Evolutionary conservation across 1,139 yeast genomes (phyloP).

Genomic region (Geotrichum macrosporum): DNA sequence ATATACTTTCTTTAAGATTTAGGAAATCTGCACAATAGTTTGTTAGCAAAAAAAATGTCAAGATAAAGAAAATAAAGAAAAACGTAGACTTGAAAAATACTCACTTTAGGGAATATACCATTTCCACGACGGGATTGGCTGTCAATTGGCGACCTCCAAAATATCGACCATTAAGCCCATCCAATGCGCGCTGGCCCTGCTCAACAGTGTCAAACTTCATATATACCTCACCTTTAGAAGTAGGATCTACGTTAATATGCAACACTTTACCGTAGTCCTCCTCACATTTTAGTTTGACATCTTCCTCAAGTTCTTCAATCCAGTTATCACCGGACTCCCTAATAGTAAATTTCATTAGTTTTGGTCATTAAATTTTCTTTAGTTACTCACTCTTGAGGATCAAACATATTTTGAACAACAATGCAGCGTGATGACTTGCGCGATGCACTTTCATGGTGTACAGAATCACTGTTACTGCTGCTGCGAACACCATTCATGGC

Average conservation of each 20-base stretch:
- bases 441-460: constrained; percentile 9
- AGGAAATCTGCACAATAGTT: constrained; percentile 13
- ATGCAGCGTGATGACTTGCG: constrained; percentile 34
- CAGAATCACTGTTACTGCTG: background rate
- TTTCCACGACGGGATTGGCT: constrained; percentile 37
- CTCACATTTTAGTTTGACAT: constrained; percentile 40
- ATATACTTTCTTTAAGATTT: constrained; percentile 18
- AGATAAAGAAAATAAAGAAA: constrained; percentile 8
- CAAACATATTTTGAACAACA: constrained; percentile 39
- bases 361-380: no score
- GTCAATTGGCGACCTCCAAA: constrained; percentile 38
- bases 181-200: constrained; percentile 35
- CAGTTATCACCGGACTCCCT: constrained; percentile 39
- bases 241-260: constrained; percentile 37
- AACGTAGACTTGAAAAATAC: no score
- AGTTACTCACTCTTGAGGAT: constrained; percentile 37
- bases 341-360: no score
- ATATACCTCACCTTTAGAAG: constrained; percentile 37
- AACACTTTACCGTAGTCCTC: constrained; percentile 39
- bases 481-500: no score
- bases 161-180: constrained; percentile 38
- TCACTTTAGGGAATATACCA: constrained; percentile 34
- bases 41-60: background rate
- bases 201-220: constrained; percentile 35
- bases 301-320: constrained; percentile 39